Conservation (phyloP, 768 basidiomycete species). For the Ephemerocybe angulata region DNA sequence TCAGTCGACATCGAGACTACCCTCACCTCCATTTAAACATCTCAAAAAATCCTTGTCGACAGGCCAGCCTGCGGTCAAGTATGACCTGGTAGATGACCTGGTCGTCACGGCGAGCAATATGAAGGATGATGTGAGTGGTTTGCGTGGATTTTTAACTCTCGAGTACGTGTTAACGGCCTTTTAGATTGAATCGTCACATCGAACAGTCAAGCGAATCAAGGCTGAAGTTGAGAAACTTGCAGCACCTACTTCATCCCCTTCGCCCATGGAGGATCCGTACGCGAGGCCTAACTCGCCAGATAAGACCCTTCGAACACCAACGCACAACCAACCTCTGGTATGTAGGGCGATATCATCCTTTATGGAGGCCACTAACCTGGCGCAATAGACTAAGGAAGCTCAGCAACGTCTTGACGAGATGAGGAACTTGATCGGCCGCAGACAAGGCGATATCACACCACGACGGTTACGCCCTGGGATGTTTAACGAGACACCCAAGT, state of each 20-base stretch:
- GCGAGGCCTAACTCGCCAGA: slow-evolving; percentile 57
- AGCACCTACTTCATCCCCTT: slow-evolving; percentile 19
- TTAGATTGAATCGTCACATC: slow-evolving; percentile 70
- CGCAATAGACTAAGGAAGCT: slow-evolving; percentile 64
- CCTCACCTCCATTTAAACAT: slow-evolving; percentile 51
- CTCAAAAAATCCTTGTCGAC: slow-evolving; percentile 33
- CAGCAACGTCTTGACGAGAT: slow-evolving; percentile 81
- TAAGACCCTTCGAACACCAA: slow-evolving; percentile 42
- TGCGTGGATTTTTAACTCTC: background rate
- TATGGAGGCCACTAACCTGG: background rate
- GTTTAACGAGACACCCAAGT: slow-evolving; percentile 29
- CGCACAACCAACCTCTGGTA: slow-evolving; percentile 36
- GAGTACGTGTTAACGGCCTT: background rate
- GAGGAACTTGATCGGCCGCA: slow-evolving; percentile 64
- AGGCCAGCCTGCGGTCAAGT: slow-evolving; percentile 24
- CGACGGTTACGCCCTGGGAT: slow-evolving; percentile 41
- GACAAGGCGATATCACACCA: slow-evolving; percentile 47
- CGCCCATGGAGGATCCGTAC: slow-evolving; percentile 27
- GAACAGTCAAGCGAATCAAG: slow-evolving; percentile 72
- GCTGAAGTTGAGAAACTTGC: slow-evolving; percentile 54
- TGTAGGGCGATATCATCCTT: slow-evolving; percentile 10
- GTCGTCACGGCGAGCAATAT: slow-evolving; percentile 49
- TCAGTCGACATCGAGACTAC: background rate
- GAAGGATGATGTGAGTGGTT: slow-evolving; percentile 59
- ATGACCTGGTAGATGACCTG: slow-evolving; percentile 41